These are phyloP conservation scores for Gossypium mustelinum DNA, from an alignment of 345 rosid species.

Conservation along the genomic window DNA sequence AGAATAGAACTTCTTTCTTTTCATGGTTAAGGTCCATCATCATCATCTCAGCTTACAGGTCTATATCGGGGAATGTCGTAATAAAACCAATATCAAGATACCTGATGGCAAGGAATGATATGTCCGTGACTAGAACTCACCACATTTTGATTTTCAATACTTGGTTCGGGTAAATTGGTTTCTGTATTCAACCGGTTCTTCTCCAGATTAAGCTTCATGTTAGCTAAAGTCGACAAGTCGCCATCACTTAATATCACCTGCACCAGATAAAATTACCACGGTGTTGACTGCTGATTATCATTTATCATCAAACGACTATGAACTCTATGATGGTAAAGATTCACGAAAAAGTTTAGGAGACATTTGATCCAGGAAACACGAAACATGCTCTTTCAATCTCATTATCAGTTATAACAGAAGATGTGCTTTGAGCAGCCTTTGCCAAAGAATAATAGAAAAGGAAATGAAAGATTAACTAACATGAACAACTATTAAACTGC, in stretches of 20 bases:
- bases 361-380: neutral
- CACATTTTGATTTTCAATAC: constrained; percentile 24
- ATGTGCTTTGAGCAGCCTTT: neutral
- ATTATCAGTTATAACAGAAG: neutral
- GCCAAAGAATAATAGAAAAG: constrained; percentile 1
- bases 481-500: neutral
- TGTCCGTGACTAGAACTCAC: constrained; percentile 35
- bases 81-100: neutral
- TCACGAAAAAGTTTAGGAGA: neutral
- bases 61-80: neutral
- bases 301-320: neutral
- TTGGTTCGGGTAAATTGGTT: constrained; percentile 19
- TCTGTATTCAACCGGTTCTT: constrained; percentile 36
- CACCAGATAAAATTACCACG: constrained; percentile 8
- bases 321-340: neutral
- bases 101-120: constrained; percentile 9
- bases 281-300: neutral
- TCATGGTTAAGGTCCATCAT: neutral
- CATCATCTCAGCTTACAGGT: neutral
- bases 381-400: neutral
- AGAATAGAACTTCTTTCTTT: neutral
- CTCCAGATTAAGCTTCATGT: constrained; percentile 68
- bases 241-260: constrained; percentile 81
- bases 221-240: constrained; percentile 63
- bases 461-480: constrained; percentile 4